Evolutionary conservation across 345 rosid genomes (phyloP).

Genomic region (Garcia nutans): DNA sequence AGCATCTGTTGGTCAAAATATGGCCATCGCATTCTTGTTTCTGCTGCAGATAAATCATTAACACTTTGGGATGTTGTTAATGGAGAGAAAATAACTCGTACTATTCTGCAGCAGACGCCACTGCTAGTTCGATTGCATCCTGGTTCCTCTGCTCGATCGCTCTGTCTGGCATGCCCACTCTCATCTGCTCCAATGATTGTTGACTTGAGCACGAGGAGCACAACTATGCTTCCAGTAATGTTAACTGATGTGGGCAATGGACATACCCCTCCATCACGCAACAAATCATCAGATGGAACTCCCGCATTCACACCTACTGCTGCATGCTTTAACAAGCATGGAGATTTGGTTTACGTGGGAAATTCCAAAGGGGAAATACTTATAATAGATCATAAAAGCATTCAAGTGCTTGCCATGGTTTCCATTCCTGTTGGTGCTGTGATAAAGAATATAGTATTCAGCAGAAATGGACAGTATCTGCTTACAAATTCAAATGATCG

Average conservation of each 20-base stretch:
- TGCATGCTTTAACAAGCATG: slow-evolving; percentile 91
- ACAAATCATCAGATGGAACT: slow-evolving; percentile 60
- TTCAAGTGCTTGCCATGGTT: slow-evolving; percentile 63
- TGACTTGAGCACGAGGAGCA: slow-evolving; percentile 60
- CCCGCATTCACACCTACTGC: slow-evolving; percentile 77
- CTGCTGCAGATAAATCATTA: slow-evolving; percentile 93
- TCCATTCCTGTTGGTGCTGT: slow-evolving; percentile 67
- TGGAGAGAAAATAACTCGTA: slow-evolving; percentile 68
- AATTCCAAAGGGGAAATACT: slow-evolving; percentile 96
- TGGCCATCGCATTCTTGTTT: slow-evolving; percentile 87
- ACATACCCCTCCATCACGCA: slow-evolving; percentile 56
- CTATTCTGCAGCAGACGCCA: slow-evolving; percentile 69
- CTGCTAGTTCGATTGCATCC: slow-evolving; percentile 86
- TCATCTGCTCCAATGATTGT: slow-evolving; percentile 95
- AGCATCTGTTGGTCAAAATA: slow-evolving; percentile 93
- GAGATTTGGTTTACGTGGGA: slow-evolving; percentile 92
- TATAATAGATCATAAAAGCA: slow-evolving; percentile 66
- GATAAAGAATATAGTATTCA: slow-evolving; percentile 81
- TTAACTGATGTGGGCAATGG: slow-evolving; percentile 60
- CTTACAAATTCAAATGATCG: slow-evolving; percentile 97
- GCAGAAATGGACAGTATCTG: slow-evolving; percentile 86
- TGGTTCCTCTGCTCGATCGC: slow-evolving; percentile 71
- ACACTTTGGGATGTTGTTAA: slow-evolving; percentile 83
- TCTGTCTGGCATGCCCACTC: slow-evolving; percentile 86
- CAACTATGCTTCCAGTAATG: slow-evolving; percentile 68